These are phyloP conservation scores for Pichia thaimueangensis DNA, from an alignment of 805 yeast genomes.

Conservation along the genomic window DNA sequence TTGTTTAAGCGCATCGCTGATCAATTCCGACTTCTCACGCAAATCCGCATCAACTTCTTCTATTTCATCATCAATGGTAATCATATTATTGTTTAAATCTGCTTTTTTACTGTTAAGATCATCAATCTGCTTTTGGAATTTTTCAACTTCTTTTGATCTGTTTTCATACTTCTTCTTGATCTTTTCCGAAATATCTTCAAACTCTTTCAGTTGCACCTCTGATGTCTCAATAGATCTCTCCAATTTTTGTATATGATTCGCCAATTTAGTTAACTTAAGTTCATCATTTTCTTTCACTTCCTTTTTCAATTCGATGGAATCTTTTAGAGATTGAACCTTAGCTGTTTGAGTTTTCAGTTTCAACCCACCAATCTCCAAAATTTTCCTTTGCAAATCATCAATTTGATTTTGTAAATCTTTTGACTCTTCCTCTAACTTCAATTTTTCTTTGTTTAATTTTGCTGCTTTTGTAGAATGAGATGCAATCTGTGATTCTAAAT, in stretches of 20 bases:
- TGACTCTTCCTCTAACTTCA: constrained; percentile 46
- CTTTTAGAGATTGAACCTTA: constrained; percentile 69
- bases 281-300: constrained; percentile 54
- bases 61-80: constrained; percentile 49
- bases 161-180: constrained; percentile 27
- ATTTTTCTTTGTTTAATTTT: constrained; percentile 23
- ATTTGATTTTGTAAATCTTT: constrained; percentile 51
- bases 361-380: constrained; percentile 90
- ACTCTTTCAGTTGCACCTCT: constrained; percentile 38
- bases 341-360: constrained; percentile 72
- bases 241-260: constrained; percentile 55
- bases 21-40: constrained; percentile 33
- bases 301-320: constrained; percentile 53
- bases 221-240: constrained; percentile 41
- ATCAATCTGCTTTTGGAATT: constrained; percentile 35
- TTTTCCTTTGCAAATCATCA: constrained; percentile 58
- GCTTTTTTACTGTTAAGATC: constrained; percentile 32
- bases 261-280: constrained; percentile 51
- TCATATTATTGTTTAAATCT: constrained; percentile 12
- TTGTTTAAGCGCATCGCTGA: constrained; percentile 29
- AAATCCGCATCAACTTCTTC: constrained; percentile 55
- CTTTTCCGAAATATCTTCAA: constrained; percentile 30
- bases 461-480: constrained; percentile 33
- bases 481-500: constrained; percentile 14
- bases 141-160: constrained; percentile 23